phyloP scores from a whole-genome alignment of 805 yeast species.

The Myxozyma geophila region DNA sequence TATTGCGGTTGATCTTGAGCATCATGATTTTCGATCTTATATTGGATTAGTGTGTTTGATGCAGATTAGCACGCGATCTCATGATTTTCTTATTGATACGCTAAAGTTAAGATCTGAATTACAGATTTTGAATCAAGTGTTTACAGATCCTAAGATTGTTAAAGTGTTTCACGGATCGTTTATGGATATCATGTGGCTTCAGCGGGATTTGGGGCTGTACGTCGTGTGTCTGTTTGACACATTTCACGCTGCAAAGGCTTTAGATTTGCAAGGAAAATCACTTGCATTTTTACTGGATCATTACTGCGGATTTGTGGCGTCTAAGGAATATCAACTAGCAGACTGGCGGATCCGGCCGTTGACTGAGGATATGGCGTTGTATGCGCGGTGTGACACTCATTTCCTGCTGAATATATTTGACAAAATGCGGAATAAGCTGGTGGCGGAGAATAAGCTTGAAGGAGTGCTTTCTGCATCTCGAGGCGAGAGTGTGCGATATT shows the following conservation, averaged over 20 bases:
- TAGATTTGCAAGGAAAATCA: conserved; percentile 82
- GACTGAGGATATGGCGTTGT: conserved; percentile 70
- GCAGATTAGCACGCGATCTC: conserved; percentile 84
- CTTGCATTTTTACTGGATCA: conserved; percentile 81
- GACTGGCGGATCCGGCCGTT: conserved; percentile 96
- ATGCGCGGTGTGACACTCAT: conserved; percentile 96
- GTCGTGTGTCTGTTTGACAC: conserved; percentile 91
- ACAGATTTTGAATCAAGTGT: conserved; percentile 66
- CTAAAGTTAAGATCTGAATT: conserved; percentile 76
- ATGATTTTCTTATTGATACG: conserved; percentile 88
- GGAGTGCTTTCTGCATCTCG: conserved; percentile 75
- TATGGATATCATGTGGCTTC: conserved; percentile 97
- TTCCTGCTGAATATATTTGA: conserved; percentile 82
- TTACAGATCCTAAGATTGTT: conserved; percentile 77
- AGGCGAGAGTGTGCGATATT: conserved; percentile 76
- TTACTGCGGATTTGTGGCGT: conserved; percentile 81
- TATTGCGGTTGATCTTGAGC: conserved; percentile 94
- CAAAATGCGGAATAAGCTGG: conserved; percentile 64
- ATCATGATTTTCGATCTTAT: conserved; percentile 89
- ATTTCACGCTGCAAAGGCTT: conserved; percentile 78
- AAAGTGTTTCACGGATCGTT: conserved; percentile 96
- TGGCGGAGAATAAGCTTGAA: conserved; percentile 43
- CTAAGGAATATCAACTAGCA: conserved; percentile 92
- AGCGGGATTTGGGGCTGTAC: conserved; percentile 90
- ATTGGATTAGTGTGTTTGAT: conserved; percentile 89